Percentiles rank a stretch among this genome's conserved stretches.
Conservation (phyloP, 179 eudicot species). For the Actinidia chinensis region DNA sequence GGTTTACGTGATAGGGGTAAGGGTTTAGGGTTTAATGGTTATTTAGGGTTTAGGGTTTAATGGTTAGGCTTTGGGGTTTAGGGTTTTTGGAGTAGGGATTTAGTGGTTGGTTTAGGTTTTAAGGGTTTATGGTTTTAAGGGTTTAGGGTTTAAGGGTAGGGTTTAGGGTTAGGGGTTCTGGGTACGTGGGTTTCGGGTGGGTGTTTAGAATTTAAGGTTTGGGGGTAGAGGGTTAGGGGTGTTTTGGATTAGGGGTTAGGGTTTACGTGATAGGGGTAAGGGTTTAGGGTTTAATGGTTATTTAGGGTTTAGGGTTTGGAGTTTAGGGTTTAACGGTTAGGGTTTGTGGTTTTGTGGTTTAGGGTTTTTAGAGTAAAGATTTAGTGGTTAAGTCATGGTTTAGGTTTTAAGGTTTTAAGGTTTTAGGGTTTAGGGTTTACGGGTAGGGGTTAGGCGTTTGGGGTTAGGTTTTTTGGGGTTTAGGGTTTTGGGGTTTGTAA, state of each 20-base stretch:
- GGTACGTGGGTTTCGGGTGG: background rate
- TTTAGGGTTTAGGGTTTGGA: conserved; percentile 25
- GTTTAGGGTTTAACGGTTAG: conserved; percentile 21
- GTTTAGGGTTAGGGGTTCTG: conserved; percentile 17
- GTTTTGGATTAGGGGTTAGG: conserved; percentile 10
- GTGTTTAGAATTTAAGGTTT: too few relatives aligned
- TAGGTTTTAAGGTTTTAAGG: conserved; percentile 15
- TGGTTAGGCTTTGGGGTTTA: conserved; percentile 15
- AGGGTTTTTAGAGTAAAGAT: conserved; percentile 17
- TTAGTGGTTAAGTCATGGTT: conserved; percentile 17
- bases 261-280: conserved; percentile 18
- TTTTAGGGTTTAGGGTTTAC: conserved; percentile 12
- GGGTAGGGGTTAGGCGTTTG: conserved; percentile 14
- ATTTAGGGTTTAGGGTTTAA: conserved; percentile 20
- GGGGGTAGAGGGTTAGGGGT: conserved; percentile 18
- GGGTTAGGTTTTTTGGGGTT: conserved; percentile 11
- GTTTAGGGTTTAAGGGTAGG: too few relatives aligned
- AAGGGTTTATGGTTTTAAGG: conserved; percentile 24
- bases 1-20: conserved; percentile 2
- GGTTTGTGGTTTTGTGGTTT: conserved; percentile 19
- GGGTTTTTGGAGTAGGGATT: too few relatives aligned
- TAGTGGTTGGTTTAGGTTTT: conserved; percentile 25
- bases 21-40: conserved; percentile 20
- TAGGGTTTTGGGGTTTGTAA: too few relatives aligned
- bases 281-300: conserved; percentile 9